phyloP scores from a whole-genome alignment of 345 rosid species.

The Iberis pinnata region DNA sequence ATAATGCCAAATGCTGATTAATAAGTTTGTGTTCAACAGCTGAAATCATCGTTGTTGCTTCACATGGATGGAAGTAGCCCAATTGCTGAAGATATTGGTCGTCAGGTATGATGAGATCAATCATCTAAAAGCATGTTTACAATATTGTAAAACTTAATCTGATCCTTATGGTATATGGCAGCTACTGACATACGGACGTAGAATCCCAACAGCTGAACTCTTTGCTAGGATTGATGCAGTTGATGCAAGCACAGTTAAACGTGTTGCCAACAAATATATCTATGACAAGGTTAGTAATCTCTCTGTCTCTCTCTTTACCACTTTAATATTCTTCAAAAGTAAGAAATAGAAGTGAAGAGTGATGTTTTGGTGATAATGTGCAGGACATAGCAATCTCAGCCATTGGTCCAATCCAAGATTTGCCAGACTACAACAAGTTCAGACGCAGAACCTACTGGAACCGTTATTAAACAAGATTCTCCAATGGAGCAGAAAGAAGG shows the following conservation, averaged over 20 bases:
- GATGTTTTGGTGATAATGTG: slow-evolving; percentile 1
- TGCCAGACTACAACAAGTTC: slow-evolving; percentile 97
- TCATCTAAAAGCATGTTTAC: slow-evolving; percentile 13
- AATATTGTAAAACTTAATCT: neutral
- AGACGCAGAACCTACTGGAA: slow-evolving; percentile 97
- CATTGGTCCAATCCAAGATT: slow-evolving; percentile 82
- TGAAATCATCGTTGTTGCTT: slow-evolving; percentile 88
- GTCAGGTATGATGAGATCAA: slow-evolving; percentile 66
- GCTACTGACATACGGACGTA: slow-evolving; percentile 92
- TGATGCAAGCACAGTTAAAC: slow-evolving; percentile 72
- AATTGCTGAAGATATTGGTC: slow-evolving; percentile 93
- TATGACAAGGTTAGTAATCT: slow-evolving; percentile 62
- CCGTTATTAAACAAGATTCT: slow-evolving; percentile 51
- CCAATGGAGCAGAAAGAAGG: slow-evolving; percentile 14
- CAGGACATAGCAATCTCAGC: slow-evolving; percentile 97
- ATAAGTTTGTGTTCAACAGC: no score
- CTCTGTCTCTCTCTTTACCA: neutral
- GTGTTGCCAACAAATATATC: slow-evolving; percentile 83
- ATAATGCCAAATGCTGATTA: no score
- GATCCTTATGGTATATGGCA: slow-evolving; percentile 33
- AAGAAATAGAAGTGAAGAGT: neutral
- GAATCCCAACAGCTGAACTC: slow-evolving; percentile 81
- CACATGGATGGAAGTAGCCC: slow-evolving; percentile 96
- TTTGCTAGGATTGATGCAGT: slow-evolving; percentile 94
- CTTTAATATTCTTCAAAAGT: neutral